Evolutionary conservation across 441 rosid genomes (phyloP).

Genomic region (Adansonia rubrostipa): DNA sequence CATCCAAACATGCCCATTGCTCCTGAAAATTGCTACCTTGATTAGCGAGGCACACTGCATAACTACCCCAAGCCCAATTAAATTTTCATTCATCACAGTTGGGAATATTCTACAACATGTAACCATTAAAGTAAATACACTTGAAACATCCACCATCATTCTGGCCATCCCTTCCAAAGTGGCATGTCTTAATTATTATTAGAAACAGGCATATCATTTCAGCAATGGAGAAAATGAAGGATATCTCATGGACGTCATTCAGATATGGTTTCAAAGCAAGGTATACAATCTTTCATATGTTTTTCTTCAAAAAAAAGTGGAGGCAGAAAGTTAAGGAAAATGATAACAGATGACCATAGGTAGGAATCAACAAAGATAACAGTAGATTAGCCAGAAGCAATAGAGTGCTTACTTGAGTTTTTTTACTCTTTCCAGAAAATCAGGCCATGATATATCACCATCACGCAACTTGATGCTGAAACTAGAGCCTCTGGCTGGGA

Average conservation of each 20-base stretch:
- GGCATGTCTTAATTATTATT: not conserved
- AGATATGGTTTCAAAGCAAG: constrained; percentile 4
- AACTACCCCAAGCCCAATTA: not conserved
- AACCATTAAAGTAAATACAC: not conserved
- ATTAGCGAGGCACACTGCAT: not conserved
- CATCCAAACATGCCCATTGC: not conserved
- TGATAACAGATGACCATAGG: not conserved
- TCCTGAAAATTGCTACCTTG: not conserved
- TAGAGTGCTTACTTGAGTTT: constrained; percentile 49
- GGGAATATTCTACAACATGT: not conserved
- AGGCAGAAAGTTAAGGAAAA: not conserved
- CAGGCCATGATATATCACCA: constrained; percentile 79
- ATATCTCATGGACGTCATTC: not conserved
- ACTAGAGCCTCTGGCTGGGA: constrained; percentile 61
- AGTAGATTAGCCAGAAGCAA: not conserved
- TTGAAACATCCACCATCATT: constrained; percentile 13
- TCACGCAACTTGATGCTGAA: constrained; percentile 62
- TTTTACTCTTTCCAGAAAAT: constrained; percentile 62
- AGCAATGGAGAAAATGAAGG: not conserved
- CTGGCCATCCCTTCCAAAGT: constrained; percentile 1
- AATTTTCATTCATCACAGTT: not conserved
- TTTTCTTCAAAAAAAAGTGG: not conserved
- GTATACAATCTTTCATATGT: constrained; percentile 6
- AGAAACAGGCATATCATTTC: not conserved
- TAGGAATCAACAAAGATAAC: constrained; percentile 25